These are phyloP conservation scores for Talaromyces piceae DNA, from an alignment of 2,329 filamentous ascomycete genomes.

Conservation along the genomic window DNA sequence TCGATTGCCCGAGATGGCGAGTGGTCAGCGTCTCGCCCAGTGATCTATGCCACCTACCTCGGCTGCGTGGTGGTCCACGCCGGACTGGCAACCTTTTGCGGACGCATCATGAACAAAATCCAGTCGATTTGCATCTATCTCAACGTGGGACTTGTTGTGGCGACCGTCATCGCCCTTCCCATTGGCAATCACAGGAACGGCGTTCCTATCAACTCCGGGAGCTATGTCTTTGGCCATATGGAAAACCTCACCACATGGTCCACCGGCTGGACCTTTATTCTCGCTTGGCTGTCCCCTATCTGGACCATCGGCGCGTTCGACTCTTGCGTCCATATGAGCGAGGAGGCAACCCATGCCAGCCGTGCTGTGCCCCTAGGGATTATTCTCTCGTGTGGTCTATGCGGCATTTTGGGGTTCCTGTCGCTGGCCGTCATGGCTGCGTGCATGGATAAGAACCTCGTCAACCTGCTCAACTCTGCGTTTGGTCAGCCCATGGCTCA, in stretches of 20 bases:
- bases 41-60: constrained; percentile 52
- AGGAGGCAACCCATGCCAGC: constrained; percentile 54
- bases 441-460: constrained; percentile 48
- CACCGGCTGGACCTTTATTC: constrained; percentile 51
- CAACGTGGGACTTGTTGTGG: constrained; percentile 50
- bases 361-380: constrained; percentile 55
- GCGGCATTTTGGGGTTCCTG: constrained; percentile 52
- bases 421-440: constrained; percentile 52
- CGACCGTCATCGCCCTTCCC: constrained; percentile 51
- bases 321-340: constrained; percentile 53
- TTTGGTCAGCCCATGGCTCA: constrained; percentile 55
- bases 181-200: constrained; percentile 34
- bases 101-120: constrained; percentile 52
- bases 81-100: constrained; percentile 45
- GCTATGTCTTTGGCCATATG: constrained; percentile 50
- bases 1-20: constrained; percentile 50
- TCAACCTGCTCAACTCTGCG: constrained; percentile 39
- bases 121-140: constrained; percentile 50
- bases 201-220: constrained; percentile 26
- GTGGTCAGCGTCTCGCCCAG: constrained; percentile 50
- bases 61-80: constrained; percentile 49
- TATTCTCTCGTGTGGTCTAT: constrained; percentile 49
- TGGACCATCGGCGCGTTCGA: constrained; percentile 53
- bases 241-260: constrained; percentile 55
- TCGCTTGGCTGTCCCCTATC: constrained; percentile 54